Evolutionary conservation across 352 stramenopile species (phyloP).

Genomic region (Phytophthora quininea): DNA sequence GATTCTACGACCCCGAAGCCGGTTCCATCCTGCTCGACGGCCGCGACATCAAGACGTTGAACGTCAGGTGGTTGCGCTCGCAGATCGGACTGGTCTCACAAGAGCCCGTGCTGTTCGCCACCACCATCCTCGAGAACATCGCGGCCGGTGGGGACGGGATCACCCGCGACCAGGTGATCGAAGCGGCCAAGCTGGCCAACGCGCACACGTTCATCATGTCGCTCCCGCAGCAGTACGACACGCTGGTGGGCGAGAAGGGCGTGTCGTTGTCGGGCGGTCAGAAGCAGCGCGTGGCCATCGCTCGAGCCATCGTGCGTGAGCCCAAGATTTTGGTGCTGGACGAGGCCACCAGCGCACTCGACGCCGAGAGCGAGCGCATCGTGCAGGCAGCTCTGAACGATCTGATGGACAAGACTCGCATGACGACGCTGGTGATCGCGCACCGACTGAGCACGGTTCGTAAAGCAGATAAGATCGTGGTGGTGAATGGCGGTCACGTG

Average conservation of each 20-base stretch:
- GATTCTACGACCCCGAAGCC: slow-evolving; percentile 88
- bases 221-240: slow-evolving; percentile 90
- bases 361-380: slow-evolving; percentile 38
- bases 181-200: slow-evolving; percentile 47
- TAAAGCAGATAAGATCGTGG: slow-evolving; percentile 49
- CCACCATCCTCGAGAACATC: slow-evolving; percentile 93
- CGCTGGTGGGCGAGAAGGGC: slow-evolving; percentile 51
- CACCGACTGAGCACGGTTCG: slow-evolving; percentile 55
- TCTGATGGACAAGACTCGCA: slow-evolving; percentile 25
- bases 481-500: slow-evolving; percentile 48
- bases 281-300: slow-evolving; percentile 53
- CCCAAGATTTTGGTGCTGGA: slow-evolving; percentile 24
- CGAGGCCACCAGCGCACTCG: slow-evolving; percentile 45
- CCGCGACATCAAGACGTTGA: slow-evolving; percentile 72
- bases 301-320: slow-evolving; percentile 19
- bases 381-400: slow-evolving; percentile 35
- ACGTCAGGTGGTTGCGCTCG: slow-evolving; percentile 72
- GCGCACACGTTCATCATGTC: slow-evolving; percentile 70
- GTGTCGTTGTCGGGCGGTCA: slow-evolving; percentile 58
- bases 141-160: slow-evolving; percentile 60
- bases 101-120: slow-evolving; percentile 90
- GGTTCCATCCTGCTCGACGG: slow-evolving; percentile 86
- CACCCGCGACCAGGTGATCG: slow-evolving; percentile 76
- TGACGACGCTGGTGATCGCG: slow-evolving; percentile 50
- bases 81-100: slow-evolving; percentile 83